Base-by-base conservation (phyloP, 148 eudicot genomes). In the Gaultheria prostrata region DNA sequence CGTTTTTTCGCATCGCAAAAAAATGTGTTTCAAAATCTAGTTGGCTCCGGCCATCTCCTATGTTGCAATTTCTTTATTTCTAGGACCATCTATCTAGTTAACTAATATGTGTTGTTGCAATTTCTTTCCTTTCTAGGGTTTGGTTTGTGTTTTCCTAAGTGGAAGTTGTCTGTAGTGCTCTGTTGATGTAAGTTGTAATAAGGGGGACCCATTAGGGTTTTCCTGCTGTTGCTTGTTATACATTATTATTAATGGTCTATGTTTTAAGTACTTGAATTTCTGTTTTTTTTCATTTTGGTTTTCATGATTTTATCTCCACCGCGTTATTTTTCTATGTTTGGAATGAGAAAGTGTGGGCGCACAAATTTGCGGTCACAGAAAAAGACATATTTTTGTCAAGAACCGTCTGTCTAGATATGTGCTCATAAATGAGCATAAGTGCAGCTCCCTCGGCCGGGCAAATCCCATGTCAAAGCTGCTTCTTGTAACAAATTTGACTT, bases 241-340 rank as follows among this genome's bases (percentile, higher is more conserved):
- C 30, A 24, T 67, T 67, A 65, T 26, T 24, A 67, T 28, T 12
- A 28, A 3, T 28, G 28, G 69, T 63, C 69, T 63, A 63, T 59
- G 32, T 10, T 10, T 33, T 11, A 63, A 63, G 71, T 65, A n/a
- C n/a, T n/a, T n/a, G 33, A 65, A 65, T 67, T 67, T 67, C 17
- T 67, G 39, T 67, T 67, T 67, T n/a, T n/a, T n/a, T n/a, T n/a
- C 14, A 67, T 28, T 67, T 67, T n/a, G 61, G 61, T 67, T 67
- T 65, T 61, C 69, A 0, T 65, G 71, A 65, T 10, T 24, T 65
- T 2, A 26, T 65, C 14, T 65, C 1, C 26, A 1, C 6, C 26
- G 71, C 33, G 8, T 20, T 61, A 49, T 7, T 61, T 21, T 11
- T 56, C 67, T 11, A 59, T n/a, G 28, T 59, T 59, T 8, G 67